Evolutionary conservation across 2,329 filamentous ascomycete genomes (phyloP).

Genomic region (Capronia epimyces): DNA sequence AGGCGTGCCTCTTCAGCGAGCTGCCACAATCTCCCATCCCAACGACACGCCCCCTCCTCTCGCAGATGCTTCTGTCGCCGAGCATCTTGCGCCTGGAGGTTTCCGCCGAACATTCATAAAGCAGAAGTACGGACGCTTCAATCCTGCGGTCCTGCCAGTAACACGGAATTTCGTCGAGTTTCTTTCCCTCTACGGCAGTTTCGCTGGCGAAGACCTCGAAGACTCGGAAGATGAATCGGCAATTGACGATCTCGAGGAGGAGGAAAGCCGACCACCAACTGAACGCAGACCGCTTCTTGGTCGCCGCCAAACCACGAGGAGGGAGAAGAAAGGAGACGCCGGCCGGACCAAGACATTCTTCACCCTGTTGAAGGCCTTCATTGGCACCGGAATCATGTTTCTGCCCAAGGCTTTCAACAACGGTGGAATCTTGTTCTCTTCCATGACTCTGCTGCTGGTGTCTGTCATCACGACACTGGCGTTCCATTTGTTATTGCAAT

Average conservation of each 20-base stretch:
- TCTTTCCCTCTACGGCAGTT: constrained; percentile 68
- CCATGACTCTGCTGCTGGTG: constrained; percentile 60
- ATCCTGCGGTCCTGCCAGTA: constrained; percentile 42
- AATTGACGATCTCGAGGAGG: constrained; percentile 43
- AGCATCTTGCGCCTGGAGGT: constrained; percentile 48
- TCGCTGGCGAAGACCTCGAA: constrained; percentile 65
- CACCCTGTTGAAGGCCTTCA: constrained; percentile 70
- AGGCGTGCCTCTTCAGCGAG: constrained; percentile 48
- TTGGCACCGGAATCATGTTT: constrained; percentile 78
- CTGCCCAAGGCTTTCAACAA: constrained; percentile 74
- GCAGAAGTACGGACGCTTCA: constrained; percentile 25
- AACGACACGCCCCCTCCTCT: constrained; percentile 27
- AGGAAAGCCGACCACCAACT: constrained; percentile 43
- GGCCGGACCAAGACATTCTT: constrained; percentile 70
- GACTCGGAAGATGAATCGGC: constrained; percentile 56
- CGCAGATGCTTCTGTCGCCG: constrained; percentile 39
- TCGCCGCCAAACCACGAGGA: constrained; percentile 44
- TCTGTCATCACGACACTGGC: constrained; percentile 63
- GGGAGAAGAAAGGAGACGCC: constrained; percentile 52
- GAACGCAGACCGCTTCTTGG: constrained; percentile 60
- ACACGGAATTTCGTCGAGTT: constrained; percentile 70
- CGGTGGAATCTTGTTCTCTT: constrained; percentile 70
- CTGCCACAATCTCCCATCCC: constrained; percentile 62
- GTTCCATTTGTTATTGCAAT: constrained; percentile 66
- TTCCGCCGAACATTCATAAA: constrained; percentile 51